Evolutionary conservation across 1,284 basidiomycete species (phyloP), one percentile per base, ranked within the genome.

Genomic region (Puccinia hordei): DNA sequence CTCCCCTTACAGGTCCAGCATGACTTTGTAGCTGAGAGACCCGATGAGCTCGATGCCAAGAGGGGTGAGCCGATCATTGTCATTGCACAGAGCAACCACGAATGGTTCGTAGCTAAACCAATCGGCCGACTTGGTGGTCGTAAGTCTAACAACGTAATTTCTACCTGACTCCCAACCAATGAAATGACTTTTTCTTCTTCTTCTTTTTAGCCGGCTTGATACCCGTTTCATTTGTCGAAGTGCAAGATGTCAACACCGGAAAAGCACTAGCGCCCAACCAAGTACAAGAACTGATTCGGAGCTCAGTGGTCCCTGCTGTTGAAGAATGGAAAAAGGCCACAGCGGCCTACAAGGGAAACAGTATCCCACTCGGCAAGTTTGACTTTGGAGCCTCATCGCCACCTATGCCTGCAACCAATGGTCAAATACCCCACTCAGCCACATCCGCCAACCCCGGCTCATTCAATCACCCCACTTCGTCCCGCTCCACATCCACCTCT

Each of bases 321-420:
- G 96, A 98, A 85, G 95, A 98, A 83, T 99, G 97, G 97, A 98
- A 98, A 86, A 91, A 92, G 84, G 92, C 93, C 73, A 94, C 98
- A 87, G 90, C 95, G 80, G 92, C 90, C 83, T 98, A 98, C 88
- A 98, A 98, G 87, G 93, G 95, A 83, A 95, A 92, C 85, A 94
- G 93, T 84, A 99, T 99, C 84, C 90, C 95, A 1, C 89, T 99
- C 2, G 97, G 97, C 35, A 91, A 93, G 63, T 90, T 98, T 83
- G 95, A 98, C 82, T 89, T 91, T 38, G 73, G 27, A 46, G 55
- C 53, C 38, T 35, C 30, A 27, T 74, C 73, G 10, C 44, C 57
- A 15, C 73, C 73, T 27, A 59, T 65, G 46, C 44, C 61, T 6
- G 30, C 73, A 27, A 24, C 30, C 41, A 59, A 53, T 51, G 79